Evolutionary conservation across 163 green algal species (phyloP), one percentile per base, ranked within the genome.

Genomic region (Scenedesmus sp.): DNA sequence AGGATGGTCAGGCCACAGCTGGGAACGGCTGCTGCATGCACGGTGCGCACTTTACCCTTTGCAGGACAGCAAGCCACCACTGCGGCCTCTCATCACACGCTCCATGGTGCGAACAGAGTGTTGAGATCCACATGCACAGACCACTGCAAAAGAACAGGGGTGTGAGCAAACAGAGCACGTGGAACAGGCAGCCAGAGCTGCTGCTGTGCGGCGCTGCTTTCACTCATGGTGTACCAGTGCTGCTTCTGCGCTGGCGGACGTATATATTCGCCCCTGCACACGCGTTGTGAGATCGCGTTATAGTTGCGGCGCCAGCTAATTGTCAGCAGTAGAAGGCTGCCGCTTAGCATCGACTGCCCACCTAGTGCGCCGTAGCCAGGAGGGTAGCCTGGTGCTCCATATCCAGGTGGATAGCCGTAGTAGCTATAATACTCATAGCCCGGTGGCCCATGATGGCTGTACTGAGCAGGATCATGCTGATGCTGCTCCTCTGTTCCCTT

Each of bases 371-470:
- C n/a, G 24, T 42, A 80, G 24, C 70, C 70, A 46, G 33, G 70
- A 40, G n/a, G 70, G 70, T 80, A 80, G 13, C 76, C 76, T 83
- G 40, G 49, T 84, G 85, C 85, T 40, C 72, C 86, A 33, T 90
- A 84, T 53, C 51, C 37, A 24, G 26, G 43, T 20, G 72, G 35
- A 35, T 90, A 84, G 33, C 73, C 86, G 24, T 90, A 90, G 65
- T 90, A 90, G 73, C 73, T 90, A 37, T 90, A 85, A 49, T 90
- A 90, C 20, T 90, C 86, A 82, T 90, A 90, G 13, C 86, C 86
- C n/a, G 86, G 86, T 12, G 46, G 24, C n/a, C 44, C 72, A 37
- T 90, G 79, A 33, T 53, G 73, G 12, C 7, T 22, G 26, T 86
- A 85, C 7, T 53, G 35, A 22, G 72, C 86, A 44, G 35, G 26